Percentiles rank a stretch among this genome's conserved stretches.
These are phyloP conservation scores for Alternaria infectoria DNA, from an alignment of 2,329 filamentous ascomycete species.

Conservation along the genomic window DNA sequence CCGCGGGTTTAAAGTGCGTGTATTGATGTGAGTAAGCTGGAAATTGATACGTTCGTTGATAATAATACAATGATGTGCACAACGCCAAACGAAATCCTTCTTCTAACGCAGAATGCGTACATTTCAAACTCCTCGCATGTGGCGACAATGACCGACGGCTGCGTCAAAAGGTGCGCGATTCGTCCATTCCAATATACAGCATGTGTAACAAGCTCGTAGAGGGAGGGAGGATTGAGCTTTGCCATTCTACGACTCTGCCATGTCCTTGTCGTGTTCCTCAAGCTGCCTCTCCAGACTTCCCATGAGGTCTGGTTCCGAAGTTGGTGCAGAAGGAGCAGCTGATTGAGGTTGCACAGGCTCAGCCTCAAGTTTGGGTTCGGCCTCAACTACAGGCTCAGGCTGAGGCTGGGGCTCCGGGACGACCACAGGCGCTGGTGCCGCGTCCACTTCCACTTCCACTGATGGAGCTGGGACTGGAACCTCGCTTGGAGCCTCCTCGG, in stretches of 20 bases:
- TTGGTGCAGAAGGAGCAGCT: constrained; percentile 18
- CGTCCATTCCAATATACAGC: not conserved
- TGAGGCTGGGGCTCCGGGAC: not conserved
- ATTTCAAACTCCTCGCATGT: not conserved
- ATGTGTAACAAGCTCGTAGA: not conserved
- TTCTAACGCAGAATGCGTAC: not conserved
- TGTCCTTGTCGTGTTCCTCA: constrained; percentile 38
- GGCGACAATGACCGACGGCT: not conserved
- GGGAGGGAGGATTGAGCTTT: not conserved
- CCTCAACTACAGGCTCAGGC: not conserved
- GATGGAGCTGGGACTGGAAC: constrained; percentile 5
- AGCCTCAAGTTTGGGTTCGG: not conserved
- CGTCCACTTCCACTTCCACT: constrained; percentile 1
- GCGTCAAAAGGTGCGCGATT: not conserved
- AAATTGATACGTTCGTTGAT: not conserved
- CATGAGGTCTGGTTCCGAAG: constrained; percentile 53
- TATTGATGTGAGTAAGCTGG: not conserved
- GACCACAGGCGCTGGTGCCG: constrained; percentile 2
- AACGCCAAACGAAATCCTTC: not conserved
- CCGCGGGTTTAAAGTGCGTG: not conserved
- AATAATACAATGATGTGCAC: constrained; percentile 12
- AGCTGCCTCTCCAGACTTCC: constrained; percentile 57
- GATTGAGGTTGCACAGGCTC: constrained; percentile 10
- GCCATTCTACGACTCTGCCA: constrained; percentile 17
- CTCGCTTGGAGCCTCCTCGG: constrained; percentile 8